These are phyloP conservation scores for Chlorella vulgaris DNA, from an alignment of 139 green algal species.

Conservation along the genomic window DNA sequence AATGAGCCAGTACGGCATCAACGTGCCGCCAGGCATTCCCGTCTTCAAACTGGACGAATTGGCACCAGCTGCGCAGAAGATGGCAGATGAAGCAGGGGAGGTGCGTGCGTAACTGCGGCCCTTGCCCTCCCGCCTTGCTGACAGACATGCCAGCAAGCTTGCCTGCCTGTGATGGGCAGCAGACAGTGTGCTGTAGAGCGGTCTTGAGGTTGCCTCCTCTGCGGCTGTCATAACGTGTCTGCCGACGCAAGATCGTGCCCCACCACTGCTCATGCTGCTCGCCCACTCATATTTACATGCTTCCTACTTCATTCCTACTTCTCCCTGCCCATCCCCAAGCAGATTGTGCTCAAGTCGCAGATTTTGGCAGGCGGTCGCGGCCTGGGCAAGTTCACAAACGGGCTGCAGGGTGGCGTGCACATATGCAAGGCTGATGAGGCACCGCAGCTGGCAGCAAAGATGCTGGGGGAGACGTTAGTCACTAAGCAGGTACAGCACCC, in stretches of 20 bases:
- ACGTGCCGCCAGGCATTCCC: slow-evolving; percentile 89
- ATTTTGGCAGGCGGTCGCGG: slow-evolving; percentile 96
- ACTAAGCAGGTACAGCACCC: slow-evolving; percentile 92
- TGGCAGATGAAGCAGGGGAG: slow-evolving; percentile 77
- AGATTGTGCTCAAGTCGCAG: slow-evolving; percentile 97
- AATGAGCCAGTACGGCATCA: slow-evolving; percentile 93
- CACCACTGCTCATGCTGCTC: too few relatives aligned
- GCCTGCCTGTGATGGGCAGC: not conserved
- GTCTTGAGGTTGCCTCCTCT: too few relatives aligned
- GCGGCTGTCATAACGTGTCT: too few relatives aligned
- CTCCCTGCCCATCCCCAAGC: slow-evolving; percentile 7
- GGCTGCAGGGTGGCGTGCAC: slow-evolving; percentile 97
- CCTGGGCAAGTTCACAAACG: slow-evolving; percentile 94
- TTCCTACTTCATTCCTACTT: too few relatives aligned
- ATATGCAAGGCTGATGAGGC: slow-evolving; percentile 79
- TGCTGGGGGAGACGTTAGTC: slow-evolving; percentile 90
- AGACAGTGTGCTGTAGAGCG: too few relatives aligned
- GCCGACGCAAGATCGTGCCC: too few relatives aligned
- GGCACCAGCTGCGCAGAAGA: slow-evolving; percentile 67
- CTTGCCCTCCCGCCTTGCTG: not conserved
- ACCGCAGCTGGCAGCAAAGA: slow-evolving; percentile 72
- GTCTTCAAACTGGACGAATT: slow-evolving; percentile 82
- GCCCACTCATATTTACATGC: too few relatives aligned
- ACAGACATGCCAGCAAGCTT: not conserved
- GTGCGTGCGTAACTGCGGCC: slow-evolving; percentile 44